These are phyloP conservation scores for Paramecium biaurelia DNA, from an alignment of 73 alveolate genomes.

Conservation along the genomic window DNA sequence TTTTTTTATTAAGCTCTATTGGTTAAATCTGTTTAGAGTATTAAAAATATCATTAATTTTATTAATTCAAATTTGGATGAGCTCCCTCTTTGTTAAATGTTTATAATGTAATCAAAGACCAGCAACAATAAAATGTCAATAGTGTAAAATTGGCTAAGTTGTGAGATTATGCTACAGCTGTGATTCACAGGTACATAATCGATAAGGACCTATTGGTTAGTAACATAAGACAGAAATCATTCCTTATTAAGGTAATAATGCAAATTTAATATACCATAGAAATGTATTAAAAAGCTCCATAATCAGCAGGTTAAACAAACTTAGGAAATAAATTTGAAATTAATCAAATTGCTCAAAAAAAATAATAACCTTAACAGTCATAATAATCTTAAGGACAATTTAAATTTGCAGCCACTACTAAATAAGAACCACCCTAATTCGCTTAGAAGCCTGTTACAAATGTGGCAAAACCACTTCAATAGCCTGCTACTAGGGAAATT, in stretches of 20 bases:
- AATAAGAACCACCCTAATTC: not conserved
- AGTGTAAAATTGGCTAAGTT: constrained; percentile 30
- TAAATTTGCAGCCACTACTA: not conserved
- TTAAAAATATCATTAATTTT: constrained; percentile 5
- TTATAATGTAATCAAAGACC: constrained; percentile 44
- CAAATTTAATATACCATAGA: not conserved
- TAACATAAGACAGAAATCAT: constrained; percentile 46
- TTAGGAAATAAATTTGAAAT: not conserved
- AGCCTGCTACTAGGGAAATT: not conserved
- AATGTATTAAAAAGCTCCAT: constrained; percentile 34
- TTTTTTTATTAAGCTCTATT: not conserved
- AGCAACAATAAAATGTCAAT: constrained; percentile 26
- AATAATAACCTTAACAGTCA: constrained; percentile 26
- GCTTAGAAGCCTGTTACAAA: not conserved
- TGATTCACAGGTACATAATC: constrained; percentile 42
- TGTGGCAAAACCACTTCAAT: not conserved
- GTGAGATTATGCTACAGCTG: constrained; percentile 45
- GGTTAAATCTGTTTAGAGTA: not conserved
- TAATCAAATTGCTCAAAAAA: not conserved
- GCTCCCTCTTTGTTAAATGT: constrained; percentile 37
- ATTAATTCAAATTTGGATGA: constrained; percentile 15
- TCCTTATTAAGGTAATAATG: constrained; percentile 28
- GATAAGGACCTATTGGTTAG: constrained; percentile 32
- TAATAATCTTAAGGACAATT: not conserved
- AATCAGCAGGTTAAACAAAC: not conserved